Evolutionary conservation across 1,284 basidiomycete species (phyloP).

Genomic region (Trametes hirsuta): DNA sequence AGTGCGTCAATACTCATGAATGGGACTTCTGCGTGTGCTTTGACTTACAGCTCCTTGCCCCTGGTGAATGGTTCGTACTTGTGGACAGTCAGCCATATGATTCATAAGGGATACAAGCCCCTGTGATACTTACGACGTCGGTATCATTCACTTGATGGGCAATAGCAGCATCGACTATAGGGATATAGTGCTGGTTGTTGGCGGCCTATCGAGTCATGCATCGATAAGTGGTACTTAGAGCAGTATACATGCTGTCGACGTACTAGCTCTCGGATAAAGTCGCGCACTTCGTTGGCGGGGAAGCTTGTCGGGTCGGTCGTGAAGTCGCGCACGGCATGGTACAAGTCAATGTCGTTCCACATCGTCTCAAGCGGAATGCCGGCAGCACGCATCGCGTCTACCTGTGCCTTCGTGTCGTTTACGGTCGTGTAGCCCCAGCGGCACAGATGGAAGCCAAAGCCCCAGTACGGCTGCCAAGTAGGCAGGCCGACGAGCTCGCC

Average conservation of each 20-base stretch:
- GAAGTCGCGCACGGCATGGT: constrained; percentile 69
- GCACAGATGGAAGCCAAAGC: constrained; percentile 74
- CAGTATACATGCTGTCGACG: constrained; percentile 17
- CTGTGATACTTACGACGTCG: constrained; percentile 39
- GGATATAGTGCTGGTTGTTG: constrained; percentile 43
- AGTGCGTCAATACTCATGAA: constrained; percentile 60
- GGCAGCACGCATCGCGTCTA: constrained; percentile 61
- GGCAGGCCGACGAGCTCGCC: constrained; percentile 62
- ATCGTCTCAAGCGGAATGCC: constrained; percentile 71
- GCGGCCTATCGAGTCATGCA: constrained; percentile 24
- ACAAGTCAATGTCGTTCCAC: constrained; percentile 82
- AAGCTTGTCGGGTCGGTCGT: constrained; percentile 69
- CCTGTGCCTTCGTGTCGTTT: constrained; percentile 45
- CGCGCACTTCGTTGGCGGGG: constrained; percentile 56
- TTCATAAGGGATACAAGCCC: constrained; percentile 6
- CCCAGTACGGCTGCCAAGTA: constrained; percentile 70
- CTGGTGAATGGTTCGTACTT: constrained; percentile 51
- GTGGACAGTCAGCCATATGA: neutral
- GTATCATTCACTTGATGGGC: constrained; percentile 40
- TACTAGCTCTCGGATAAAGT: constrained; percentile 64
- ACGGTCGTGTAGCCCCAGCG: constrained; percentile 44
- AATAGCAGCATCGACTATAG: constrained; percentile 42
- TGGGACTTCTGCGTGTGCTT: neutral
- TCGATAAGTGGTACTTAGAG: neutral
- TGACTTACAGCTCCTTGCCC: constrained; percentile 44